Evolutionary conservation across 768 basidiomycete genomes (phyloP), one percentile per base, ranked within the genome.

Genomic region (Pisolithus microcarpus): DNA sequence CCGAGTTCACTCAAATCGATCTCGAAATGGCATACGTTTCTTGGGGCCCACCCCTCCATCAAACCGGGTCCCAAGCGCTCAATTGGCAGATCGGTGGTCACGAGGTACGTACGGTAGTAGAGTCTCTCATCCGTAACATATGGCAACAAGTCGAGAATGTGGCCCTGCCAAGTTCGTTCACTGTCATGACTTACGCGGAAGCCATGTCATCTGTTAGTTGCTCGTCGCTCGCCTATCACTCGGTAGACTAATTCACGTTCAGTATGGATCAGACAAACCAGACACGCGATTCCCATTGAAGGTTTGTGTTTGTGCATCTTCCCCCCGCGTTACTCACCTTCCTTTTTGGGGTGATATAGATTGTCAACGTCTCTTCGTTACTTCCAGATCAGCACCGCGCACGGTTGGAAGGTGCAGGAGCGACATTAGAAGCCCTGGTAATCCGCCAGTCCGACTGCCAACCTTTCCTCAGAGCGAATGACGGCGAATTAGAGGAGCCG

Each of bases 1-100:
- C 94, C 0, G 94, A 97, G 67, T 97, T 97, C 69, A 97, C 94
- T 19, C 94, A 97, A 70, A 75, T 97, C 54, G 94, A 97, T 80
- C 69, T 97, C 55, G 94, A 97, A 70, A 94, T 96, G 88, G 91
- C 87, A 2, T 97, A 87, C 69, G 84, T 94, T 16, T 85, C 86
- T 7, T 96, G 94, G 83, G 85, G 85, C 45, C 57, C 61, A 3
- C 49, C 18, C 9, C 9, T 45, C 16, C 47, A 23, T 28, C 58
- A 65, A 47, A 38, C n/a, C 38, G 18, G 16, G 13, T 48, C 62
- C 40, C 56, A 62, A 30, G 37, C 51, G 31, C 68, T 77, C 51
- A 52, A 55, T 9, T 97, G 94, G 94, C 75, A 81, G 48, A 94
- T 97, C 49, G 94, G 94, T 21, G 93, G 91, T 16, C 65, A 65